Conservation (phyloP, 345 rosid genomes). For the Nephelium lappaceum region DNA sequence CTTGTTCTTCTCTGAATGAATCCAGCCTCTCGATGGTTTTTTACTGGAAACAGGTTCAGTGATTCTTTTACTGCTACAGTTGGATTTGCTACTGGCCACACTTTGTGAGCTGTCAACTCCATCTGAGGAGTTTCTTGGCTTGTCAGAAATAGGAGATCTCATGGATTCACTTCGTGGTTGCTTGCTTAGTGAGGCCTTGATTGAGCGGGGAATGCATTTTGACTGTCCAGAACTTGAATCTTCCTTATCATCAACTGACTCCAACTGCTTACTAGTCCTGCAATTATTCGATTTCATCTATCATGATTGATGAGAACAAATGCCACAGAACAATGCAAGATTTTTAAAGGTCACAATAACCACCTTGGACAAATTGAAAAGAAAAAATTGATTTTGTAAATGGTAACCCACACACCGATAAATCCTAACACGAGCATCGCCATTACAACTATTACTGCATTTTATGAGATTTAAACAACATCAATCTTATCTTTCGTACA, state of each 20-base stretch:
- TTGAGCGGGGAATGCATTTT: slow-evolving; percentile 60
- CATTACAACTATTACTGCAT: neutral
- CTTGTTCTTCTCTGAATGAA: slow-evolving; percentile 66
- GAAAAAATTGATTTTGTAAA: neutral
- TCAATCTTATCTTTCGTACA: neutral
- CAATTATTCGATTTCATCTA: slow-evolving; percentile 22
- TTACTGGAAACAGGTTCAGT: slow-evolving; percentile 41
- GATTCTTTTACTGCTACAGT: slow-evolving; percentile 58
- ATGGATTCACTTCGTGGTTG: slow-evolving; percentile 59
- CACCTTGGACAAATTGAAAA: neutral
- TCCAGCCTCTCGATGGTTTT: slow-evolving; percentile 47
- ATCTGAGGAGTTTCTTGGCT: slow-evolving; percentile 59
- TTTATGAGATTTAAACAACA: neutral
- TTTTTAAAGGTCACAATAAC: neutral
- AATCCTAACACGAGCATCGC: neutral
- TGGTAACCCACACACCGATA: neutral
- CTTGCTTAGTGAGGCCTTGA: slow-evolving; percentile 66
- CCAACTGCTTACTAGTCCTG: slow-evolving; percentile 63
- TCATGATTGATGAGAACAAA: slow-evolving; percentile 10
- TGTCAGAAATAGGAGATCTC: slow-evolving; percentile 75
- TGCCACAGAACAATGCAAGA: neutral
- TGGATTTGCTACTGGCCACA: slow-evolving; percentile 26
- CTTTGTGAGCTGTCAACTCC: slow-evolving; percentile 38
- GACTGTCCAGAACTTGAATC: slow-evolving; percentile 52
- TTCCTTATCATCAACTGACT: slow-evolving; percentile 46